Percentiles rank a stretch among this genome's conserved stretches.
These are phyloP conservation scores for Eucalyptus melliodora DNA, from an alignment of 345 rosid genomes.

Conservation along the genomic window DNA sequence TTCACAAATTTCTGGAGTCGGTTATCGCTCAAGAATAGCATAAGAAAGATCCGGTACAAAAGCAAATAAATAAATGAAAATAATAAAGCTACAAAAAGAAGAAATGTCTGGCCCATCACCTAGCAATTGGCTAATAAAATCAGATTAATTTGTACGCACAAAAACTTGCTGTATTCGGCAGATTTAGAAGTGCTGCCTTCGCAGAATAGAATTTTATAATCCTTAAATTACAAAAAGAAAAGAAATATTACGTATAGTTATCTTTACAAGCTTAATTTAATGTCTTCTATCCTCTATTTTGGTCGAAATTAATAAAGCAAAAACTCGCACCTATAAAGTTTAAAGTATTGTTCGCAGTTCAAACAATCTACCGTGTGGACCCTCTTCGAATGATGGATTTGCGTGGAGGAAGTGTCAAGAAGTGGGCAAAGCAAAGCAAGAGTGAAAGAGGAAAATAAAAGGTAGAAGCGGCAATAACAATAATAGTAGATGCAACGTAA, in stretches of 20 bases:
- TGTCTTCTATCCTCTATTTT: not conserved
- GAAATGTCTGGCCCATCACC: not conserved
- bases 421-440: not conserved
- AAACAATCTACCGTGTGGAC: too few species aligned
- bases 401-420: not conserved
- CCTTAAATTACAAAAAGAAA: not conserved
- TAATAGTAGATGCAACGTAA: not conserved
- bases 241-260: not conserved
- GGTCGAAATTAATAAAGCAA: not conserved
- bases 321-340: not conserved
- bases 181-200: not conserved
- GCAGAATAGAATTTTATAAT: not conserved
- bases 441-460: not conserved
- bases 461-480: not conserved
- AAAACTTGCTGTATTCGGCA: not conserved
- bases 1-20: not conserved
- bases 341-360: too few species aligned
- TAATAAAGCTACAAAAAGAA: not conserved
- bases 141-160: not conserved
- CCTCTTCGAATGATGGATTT: not conserved
- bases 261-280: not conserved
- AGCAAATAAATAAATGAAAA: not conserved
- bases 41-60: not conserved
- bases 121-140: not conserved
- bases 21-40: not conserved